These are phyloP conservation scores for Penicillium olsonii DNA, from an alignment of 2,329 filamentous ascomycete species.

Conservation along the genomic window DNA sequence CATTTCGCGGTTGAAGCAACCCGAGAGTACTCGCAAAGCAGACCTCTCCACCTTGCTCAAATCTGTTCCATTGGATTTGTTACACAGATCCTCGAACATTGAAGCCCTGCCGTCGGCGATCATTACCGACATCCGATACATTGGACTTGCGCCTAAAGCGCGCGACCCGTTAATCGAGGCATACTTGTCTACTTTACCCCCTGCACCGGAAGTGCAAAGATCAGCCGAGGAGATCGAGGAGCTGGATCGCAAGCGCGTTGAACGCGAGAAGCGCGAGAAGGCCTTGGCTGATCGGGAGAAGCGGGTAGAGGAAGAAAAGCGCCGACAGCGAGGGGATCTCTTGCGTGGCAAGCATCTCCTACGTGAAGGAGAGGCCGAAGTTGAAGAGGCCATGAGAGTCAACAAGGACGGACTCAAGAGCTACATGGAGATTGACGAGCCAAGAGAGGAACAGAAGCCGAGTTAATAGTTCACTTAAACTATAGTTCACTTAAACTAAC, in stretches of 20 bases:
- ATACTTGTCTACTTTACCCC: constrained; percentile 46
- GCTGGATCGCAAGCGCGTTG: constrained; percentile 37
- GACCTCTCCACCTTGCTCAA: constrained; percentile 49
- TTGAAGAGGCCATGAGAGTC: constrained; percentile 47
- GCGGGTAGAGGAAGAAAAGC: constrained; percentile 46
- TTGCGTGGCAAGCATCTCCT: constrained; percentile 45
- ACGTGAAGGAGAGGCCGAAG: constrained; percentile 45
- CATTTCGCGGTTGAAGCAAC: constrained; percentile 48
- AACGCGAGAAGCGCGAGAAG: constrained; percentile 47
- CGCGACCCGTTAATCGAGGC: constrained; percentile 45
- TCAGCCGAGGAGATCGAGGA: constrained; percentile 42
- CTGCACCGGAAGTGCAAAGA: constrained; percentile 39
- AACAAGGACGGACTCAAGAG: constrained; percentile 45
- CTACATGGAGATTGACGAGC: constrained; percentile 36
- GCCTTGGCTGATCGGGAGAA: constrained; percentile 47
- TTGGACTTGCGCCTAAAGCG: constrained; percentile 41
- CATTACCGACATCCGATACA: constrained; percentile 48
- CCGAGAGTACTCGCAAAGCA: constrained; percentile 48
- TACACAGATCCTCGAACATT: constrained; percentile 43
- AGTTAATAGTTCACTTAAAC: constrained; percentile 13
- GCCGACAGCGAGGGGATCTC: constrained; percentile 41
- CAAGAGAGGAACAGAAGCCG: constrained; percentile 9
- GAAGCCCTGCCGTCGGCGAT: constrained; percentile 44
- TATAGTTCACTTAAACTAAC: constrained; percentile 3
- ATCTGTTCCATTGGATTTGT: constrained; percentile 39